Percentiles rank a stretch among this genome's conserved stretches.
phyloP scores from a whole-genome alignment of 2,329 filamentous ascomycete genomes.

The Fusarium transvaalense region DNA sequence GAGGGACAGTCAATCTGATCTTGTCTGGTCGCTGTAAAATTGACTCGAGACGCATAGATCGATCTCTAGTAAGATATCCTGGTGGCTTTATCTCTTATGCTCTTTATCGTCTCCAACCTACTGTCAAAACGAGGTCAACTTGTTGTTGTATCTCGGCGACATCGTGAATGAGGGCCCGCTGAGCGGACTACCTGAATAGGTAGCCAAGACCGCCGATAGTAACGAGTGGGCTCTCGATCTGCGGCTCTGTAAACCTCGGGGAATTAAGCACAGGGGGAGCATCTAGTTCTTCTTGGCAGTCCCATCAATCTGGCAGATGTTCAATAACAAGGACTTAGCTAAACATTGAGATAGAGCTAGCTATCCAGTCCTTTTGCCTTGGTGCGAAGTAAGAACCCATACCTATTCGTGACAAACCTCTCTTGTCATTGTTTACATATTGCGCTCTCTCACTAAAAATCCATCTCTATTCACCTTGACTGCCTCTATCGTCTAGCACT shows the following conservation, averaged over 20 bases:
- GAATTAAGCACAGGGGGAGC: background rate
- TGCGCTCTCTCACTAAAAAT: too few relatives aligned
- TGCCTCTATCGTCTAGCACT: too few relatives aligned
- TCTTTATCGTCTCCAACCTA: fast-evolving
- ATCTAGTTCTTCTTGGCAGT: background rate
- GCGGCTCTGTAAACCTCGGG: background rate
- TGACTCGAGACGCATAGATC: background rate
- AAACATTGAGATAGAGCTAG: too few relatives aligned
- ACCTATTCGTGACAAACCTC: too few relatives aligned
- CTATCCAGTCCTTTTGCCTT: background rate
- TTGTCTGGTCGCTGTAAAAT: background rate
- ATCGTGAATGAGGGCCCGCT: background rate
- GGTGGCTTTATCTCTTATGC: background rate
- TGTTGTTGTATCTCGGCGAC: background rate
- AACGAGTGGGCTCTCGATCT: background rate
- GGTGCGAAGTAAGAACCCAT: too few relatives aligned
- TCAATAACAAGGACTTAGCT: background rate
- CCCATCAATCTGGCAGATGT: background rate
- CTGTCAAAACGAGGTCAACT: background rate
- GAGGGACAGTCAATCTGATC: background rate
- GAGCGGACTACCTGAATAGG: background rate
- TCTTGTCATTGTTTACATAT: too few relatives aligned
- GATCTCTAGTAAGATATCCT: background rate
- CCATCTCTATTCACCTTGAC: too few relatives aligned
- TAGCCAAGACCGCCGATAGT: background rate